Conservation (phyloP, 2,329 filamentous ascomycete genomes). For the Amauroascus niger region DNA sequence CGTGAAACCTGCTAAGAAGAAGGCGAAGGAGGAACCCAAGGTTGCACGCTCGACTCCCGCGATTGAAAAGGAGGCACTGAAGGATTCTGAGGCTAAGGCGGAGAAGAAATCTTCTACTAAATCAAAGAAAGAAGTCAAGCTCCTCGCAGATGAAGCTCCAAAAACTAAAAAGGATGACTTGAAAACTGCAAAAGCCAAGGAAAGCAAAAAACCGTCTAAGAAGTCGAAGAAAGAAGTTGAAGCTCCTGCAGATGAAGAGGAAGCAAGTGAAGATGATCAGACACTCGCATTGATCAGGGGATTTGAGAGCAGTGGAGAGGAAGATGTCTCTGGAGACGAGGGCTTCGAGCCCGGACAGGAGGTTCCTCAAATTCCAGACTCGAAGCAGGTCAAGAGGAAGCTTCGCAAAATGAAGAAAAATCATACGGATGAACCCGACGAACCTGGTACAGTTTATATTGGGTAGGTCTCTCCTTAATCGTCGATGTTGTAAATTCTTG, state of each 20-base stretch:
- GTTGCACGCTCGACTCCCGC: conserved; percentile 11
- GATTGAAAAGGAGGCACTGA: conserved; percentile 29
- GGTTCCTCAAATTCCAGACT: conserved; percentile 37
- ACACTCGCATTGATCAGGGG: conserved; percentile 46
- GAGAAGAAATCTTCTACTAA: conserved; percentile 18
- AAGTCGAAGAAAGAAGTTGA: conserved; percentile 12
- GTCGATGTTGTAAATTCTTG: neutral
- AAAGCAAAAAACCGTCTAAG: conserved; percentile 17
- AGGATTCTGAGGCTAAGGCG: conserved; percentile 22
- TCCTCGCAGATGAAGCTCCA: conserved; percentile 16
- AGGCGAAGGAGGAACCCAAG: conserved; percentile 27
- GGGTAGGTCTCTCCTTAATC: conserved; percentile 41
- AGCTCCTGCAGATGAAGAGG: conserved; percentile 18
- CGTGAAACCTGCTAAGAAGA: conserved; percentile 37
- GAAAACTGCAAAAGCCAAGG: conserved; percentile 24
- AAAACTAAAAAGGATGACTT: conserved; percentile 29
- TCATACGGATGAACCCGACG: conserved; percentile 30
- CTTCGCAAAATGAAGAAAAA: conserved; percentile 44
- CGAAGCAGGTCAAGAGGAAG: conserved; percentile 41
- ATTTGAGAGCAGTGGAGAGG: conserved; percentile 47
- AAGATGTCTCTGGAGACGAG: conserved; percentile 38
- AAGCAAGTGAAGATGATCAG: conserved; percentile 40
- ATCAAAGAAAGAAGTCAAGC: conserved; percentile 6
- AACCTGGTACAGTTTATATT: conserved; percentile 75
- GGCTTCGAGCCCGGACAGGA: conserved; percentile 38